Base-by-base conservation (phyloP, 441 rosid species). In the Brassica hybrid region DNA sequence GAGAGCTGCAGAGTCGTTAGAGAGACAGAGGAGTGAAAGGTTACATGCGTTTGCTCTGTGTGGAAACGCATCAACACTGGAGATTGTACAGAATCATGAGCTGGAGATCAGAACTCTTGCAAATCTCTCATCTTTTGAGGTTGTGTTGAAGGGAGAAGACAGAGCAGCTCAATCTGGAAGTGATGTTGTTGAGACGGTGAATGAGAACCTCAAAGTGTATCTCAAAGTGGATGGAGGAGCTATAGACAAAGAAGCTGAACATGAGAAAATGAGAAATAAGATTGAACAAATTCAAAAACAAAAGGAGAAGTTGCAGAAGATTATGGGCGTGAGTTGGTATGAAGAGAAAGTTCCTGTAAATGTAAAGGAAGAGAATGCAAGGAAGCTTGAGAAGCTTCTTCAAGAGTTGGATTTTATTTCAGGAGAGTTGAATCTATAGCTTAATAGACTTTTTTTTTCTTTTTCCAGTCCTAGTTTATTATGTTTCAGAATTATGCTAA, bases 1-100 rank as follows among this genome's bases (percentile, higher is more conserved):
- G 69, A 83, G 91, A 82, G 34, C 57, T 50, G 57, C 2, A 1
- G 57, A 50, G 18, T 50, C 57, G 18, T 0, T 50, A 0, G 57
- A 50, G 57, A 50, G 8, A 1, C 57, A 50, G 18, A 50, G 18
- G 57, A 50, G 14, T 50, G 9, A n/a, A 14, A 50, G 14, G 7
- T 50, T 50, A 50, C 57, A 14, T 50, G 57, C 18, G 57, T 50
- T 50, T 50, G 57, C 57, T 50, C 18, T 50, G 18, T n/a, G 18
- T 50, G 57, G 57, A 14, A 50, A 50, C 57, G 18, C 9, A n/a
- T 50, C 18, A 50, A 50, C 57, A 1, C 57, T 50, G 9, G 57
- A 50, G 57, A 50, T 50, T 50, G 57, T 50, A 9, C 7, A 6
- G 9, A 14, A 18, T n/a, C 57, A n/a, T n/a, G 57, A 50, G 18